phyloP scores from a whole-genome alignment of 257 asterid genomes.

The Solanum chiquidenum region DNA sequence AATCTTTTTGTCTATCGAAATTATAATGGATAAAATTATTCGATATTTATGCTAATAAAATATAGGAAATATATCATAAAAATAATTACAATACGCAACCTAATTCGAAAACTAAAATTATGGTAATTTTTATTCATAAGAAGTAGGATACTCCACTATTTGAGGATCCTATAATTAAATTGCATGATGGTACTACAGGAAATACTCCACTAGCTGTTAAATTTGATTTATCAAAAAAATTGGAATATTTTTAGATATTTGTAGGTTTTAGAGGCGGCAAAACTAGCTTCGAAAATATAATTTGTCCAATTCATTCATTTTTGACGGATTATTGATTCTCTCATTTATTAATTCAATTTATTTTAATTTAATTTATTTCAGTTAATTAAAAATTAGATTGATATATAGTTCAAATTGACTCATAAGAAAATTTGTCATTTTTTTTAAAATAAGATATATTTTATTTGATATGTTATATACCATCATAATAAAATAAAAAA shows the following conservation, averaged over 20 bases:
- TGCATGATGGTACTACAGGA: background rate
- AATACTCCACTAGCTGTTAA: background rate
- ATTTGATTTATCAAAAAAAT: background rate
- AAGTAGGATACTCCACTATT: background rate
- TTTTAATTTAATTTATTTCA: too few species aligned
- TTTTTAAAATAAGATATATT: too few species aligned
- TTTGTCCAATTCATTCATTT: background rate
- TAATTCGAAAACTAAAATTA: background rate
- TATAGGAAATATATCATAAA: rapidly evolving
- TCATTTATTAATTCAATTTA: background rate
- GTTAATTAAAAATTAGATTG: too few species aligned
- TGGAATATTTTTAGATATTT: background rate
- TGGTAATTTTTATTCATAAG: background rate
- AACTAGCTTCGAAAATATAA: background rate
- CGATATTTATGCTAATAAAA: background rate
- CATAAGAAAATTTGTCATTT: background rate
- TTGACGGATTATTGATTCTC: background rate
- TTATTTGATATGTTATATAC: too few species aligned
- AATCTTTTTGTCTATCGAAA: background rate
- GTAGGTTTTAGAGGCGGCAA: background rate
- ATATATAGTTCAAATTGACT: too few species aligned
- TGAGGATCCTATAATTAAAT: background rate
- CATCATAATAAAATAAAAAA: too few species aligned
- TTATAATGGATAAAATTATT: background rate
- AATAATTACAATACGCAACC: background rate